Conservation (phyloP, 805 yeast genomes). For the Nakazawaea ernobii region DNA sequence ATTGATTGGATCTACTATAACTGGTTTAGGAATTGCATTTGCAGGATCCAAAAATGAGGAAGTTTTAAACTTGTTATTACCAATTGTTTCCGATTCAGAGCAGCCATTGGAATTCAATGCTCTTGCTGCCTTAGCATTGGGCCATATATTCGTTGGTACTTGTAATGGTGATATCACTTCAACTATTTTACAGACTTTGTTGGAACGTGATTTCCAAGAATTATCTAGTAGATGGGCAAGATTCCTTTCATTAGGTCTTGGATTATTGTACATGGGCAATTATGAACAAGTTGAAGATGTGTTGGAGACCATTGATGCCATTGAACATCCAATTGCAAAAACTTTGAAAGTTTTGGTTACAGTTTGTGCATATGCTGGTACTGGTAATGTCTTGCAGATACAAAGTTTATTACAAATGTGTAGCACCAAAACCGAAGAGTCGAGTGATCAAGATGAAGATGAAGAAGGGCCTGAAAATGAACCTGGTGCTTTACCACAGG, state of each 20-base stretch:
- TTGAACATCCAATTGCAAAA: slow-evolving; percentile 89
- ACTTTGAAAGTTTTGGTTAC: slow-evolving; percentile 86
- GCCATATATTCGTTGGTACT: slow-evolving; percentile 93
- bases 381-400: slow-evolving; percentile 93
- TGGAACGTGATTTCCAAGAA: slow-evolving; percentile 78
- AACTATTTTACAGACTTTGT: slow-evolving; percentile 81
- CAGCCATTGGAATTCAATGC: slow-evolving; percentile 74
- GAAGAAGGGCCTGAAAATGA: slow-evolving; percentile 41
- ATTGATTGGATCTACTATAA: slow-evolving; percentile 74
- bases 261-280: slow-evolving; percentile 87
- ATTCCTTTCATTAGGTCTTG: slow-evolving; percentile 88
- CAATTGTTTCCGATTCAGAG: slow-evolving; percentile 74
- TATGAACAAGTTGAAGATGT: slow-evolving; percentile 93
- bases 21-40: slow-evolving; percentile 90
- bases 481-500: slow-evolving; percentile 27
- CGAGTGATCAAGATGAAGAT: slow-evolving; percentile 53
- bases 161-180: slow-evolving; percentile 92
- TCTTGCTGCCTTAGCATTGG: slow-evolving; percentile 85
- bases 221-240: slow-evolving; percentile 82
- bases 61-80: slow-evolving; percentile 68
- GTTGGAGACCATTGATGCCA: slow-evolving; percentile 87
- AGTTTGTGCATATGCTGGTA: slow-evolving; percentile 93
- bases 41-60: slow-evolving; percentile 92
- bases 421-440: slow-evolving; percentile 61
- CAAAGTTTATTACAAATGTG: slow-evolving; percentile 88